These are phyloP conservation scores for Lupinus albus DNA, from an alignment of 306 rosid genomes.

Conservation along the genomic window DNA sequence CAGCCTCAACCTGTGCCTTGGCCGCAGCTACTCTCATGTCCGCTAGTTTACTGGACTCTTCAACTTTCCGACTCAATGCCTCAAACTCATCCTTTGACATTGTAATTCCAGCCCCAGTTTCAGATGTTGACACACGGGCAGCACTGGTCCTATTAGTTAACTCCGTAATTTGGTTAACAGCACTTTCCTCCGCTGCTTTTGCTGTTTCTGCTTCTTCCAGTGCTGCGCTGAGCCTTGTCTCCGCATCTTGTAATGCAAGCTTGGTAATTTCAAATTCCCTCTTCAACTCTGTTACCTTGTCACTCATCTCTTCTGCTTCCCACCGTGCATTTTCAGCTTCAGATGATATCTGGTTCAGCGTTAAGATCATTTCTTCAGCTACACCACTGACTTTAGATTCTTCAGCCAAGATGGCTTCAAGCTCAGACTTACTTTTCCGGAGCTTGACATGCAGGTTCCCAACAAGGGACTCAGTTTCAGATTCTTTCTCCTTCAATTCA, in stretches of 20 bases:
- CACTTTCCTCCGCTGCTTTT: constrained; percentile 73
- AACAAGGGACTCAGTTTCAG: constrained; percentile 82
- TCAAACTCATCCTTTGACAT: constrained; percentile 82
- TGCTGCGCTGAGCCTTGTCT: constrained; percentile 66
- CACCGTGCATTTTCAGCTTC: constrained; percentile 69
- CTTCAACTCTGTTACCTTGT: constrained; percentile 67
- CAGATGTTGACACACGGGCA: constrained; percentile 89
- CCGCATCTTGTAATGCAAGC: constrained; percentile 69
- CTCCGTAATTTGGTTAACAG: constrained; percentile 73
- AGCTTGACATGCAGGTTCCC: constrained; percentile 83
- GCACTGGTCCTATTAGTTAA: constrained; percentile 78
- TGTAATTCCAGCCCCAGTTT: constrained; percentile 72
- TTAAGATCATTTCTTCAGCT: constrained; percentile 74
- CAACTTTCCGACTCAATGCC: constrained; percentile 81
- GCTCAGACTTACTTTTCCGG: constrained; percentile 74
- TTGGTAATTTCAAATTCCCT: constrained; percentile 73
- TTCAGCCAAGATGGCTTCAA: constrained; percentile 69
- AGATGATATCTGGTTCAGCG: constrained; percentile 68
- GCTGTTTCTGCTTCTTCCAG: constrained; percentile 87
- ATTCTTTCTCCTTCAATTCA: constrained; percentile 82
- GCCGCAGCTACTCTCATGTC: constrained; percentile 98
- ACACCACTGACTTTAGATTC: constrained; percentile 79
- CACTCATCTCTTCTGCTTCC: constrained; percentile 82
- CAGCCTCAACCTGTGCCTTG: constrained; percentile 96
- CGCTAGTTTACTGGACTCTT: constrained; percentile 80